A percentile compares a stretch with the other conserved stretches of the same genome.
Conservation (phyloP, 352 stramenopile species). For the Globisporangium splendens region DNA sequence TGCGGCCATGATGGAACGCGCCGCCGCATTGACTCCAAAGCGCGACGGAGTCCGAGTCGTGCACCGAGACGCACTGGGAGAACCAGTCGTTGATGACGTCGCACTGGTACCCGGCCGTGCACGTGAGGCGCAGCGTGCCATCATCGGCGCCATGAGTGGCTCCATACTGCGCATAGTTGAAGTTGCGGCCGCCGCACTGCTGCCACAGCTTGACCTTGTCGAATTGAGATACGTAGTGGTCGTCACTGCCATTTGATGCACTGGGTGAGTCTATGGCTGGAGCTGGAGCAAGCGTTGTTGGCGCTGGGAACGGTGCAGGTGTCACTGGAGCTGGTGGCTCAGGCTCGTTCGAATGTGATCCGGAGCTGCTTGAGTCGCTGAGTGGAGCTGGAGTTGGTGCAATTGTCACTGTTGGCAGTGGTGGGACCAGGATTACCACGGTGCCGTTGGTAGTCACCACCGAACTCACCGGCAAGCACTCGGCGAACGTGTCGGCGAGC, state of each 20-base stretch:
- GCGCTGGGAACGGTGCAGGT: neutral
- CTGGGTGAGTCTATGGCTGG: neutral
- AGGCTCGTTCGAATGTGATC: too few species aligned
- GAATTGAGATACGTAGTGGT: slow-evolving; percentile 7
- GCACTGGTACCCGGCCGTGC: slow-evolving; percentile 23
- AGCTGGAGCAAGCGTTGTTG: neutral
- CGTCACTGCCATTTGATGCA: neutral
- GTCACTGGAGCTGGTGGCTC: slow-evolving; percentile 1
- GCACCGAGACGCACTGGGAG: slow-evolving; percentile 26
- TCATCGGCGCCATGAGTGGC: slow-evolving; percentile 1
- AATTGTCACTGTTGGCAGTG: neutral
- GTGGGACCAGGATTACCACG: neutral
- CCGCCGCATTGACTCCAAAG: slow-evolving; percentile 28
- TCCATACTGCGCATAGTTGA: slow-evolving; percentile 30
- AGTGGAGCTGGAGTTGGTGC: neutral
- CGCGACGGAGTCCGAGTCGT: slow-evolving; percentile 10
- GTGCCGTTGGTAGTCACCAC: neutral
- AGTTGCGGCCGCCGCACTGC: slow-evolving; percentile 25
- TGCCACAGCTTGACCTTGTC: slow-evolving; percentile 16
- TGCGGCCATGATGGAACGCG: slow-evolving; percentile 10
- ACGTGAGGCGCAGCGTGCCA: slow-evolving; percentile 12
- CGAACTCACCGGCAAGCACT: slow-evolving; percentile 8
- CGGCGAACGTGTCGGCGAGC: slow-evolving; percentile 7
- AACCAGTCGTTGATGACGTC: slow-evolving; percentile 32
- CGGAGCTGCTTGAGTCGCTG: too few species aligned